These are phyloP conservation scores for Fusarium longipes DNA, from an alignment of 2,329 filamentous ascomycete species.

Conservation along the genomic window DNA sequence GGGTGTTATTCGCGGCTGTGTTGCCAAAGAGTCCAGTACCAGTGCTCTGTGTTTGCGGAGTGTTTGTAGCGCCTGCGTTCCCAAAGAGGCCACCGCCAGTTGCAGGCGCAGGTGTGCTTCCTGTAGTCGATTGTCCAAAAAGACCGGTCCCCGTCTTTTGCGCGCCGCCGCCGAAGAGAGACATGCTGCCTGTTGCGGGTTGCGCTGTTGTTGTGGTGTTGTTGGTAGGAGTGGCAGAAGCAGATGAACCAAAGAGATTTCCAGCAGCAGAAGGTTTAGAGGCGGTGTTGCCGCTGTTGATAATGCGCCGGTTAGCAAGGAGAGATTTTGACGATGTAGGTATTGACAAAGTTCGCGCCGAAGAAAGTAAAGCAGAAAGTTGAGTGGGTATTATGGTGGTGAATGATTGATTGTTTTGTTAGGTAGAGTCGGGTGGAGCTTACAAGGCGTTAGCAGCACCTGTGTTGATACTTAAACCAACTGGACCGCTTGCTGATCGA, in stretches of 20 bases:
- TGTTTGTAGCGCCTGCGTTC: constrained; percentile 36
- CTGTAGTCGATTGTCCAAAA: constrained; percentile 48
- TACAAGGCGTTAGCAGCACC: constrained; percentile 65
- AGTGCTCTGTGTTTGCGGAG: constrained; percentile 45
- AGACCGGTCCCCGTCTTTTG: constrained; percentile 46
- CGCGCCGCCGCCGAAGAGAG: constrained; percentile 44
- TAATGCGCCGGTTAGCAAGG: constrained; percentile 32
- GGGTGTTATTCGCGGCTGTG: constrained; percentile 35
- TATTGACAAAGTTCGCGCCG: constrained; percentile 9
- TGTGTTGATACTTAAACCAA: constrained; percentile 72
- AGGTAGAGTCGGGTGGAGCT: constrained; percentile 44
- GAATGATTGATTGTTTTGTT: constrained; percentile 40
- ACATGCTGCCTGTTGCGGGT: constrained; percentile 47
- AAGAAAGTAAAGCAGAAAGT: constrained; percentile 9
- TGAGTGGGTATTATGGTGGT: constrained; percentile 30
- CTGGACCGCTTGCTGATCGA: constrained; percentile 69
- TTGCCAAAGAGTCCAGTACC: constrained; percentile 50
- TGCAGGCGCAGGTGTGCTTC: constrained; percentile 36
- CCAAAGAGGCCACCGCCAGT: constrained; percentile 51
- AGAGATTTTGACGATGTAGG: not conserved
- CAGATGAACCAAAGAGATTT: constrained; percentile 53
- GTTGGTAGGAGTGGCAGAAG: constrained; percentile 34
- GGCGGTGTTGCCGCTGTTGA: constrained; percentile 43
- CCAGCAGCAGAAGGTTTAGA: constrained; percentile 51
- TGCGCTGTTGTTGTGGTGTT: constrained; percentile 45